A percentile compares a stretch with the other conserved stretches of the same genome.
phyloP scores from a whole-genome alignment of 495 filamentous ascomycete genomes.

The Penicillium crystallinum region DNA sequence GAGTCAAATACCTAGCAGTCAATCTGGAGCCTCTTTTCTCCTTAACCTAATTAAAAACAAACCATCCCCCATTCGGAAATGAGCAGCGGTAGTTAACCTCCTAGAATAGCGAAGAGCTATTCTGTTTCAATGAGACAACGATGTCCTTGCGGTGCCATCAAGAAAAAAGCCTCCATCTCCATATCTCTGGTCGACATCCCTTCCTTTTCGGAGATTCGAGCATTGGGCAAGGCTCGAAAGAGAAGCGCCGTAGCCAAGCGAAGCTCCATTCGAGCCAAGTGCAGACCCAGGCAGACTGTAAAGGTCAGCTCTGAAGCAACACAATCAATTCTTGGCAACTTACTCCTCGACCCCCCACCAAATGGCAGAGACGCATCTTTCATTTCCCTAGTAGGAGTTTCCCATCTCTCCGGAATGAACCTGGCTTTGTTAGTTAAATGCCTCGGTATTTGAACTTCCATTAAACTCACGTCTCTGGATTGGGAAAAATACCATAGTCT shows the following conservation, averaged over 20 bases:
- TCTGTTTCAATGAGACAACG: constrained; percentile 41
- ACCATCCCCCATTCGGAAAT: neutral
- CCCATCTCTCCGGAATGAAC: constrained; percentile 43
- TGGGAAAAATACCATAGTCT: constrained; percentile 23
- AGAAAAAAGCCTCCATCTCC: constrained; percentile 35
- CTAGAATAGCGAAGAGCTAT: neutral
- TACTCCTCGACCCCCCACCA: constrained; percentile 45
- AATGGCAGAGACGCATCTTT: constrained; percentile 50
- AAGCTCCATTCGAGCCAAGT: constrained; percentile 34
- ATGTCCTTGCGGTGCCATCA: constrained; percentile 38
- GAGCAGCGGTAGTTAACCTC: neutral
- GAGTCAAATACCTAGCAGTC: too few species aligned
- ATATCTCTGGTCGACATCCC: constrained; percentile 44
- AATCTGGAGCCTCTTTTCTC: too few species aligned
- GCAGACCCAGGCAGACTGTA: constrained; percentile 38
- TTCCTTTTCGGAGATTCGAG: constrained; percentile 21
- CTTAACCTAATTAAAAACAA: too few species aligned
- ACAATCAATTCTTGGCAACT: constrained; percentile 2
- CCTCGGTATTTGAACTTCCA: neutral
- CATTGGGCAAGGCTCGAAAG: constrained; percentile 28
- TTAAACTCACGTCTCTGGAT: constrained; percentile 22
- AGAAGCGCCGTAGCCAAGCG: constrained; percentile 30
- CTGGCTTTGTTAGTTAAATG: constrained; percentile 7
- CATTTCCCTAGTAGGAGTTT: constrained; percentile 42
- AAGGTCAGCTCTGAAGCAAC: neutral